Evolutionary conservation across 1,284 basidiomycete genomes (phyloP).

Genomic region (Moesziomyces globuligerus): DNA sequence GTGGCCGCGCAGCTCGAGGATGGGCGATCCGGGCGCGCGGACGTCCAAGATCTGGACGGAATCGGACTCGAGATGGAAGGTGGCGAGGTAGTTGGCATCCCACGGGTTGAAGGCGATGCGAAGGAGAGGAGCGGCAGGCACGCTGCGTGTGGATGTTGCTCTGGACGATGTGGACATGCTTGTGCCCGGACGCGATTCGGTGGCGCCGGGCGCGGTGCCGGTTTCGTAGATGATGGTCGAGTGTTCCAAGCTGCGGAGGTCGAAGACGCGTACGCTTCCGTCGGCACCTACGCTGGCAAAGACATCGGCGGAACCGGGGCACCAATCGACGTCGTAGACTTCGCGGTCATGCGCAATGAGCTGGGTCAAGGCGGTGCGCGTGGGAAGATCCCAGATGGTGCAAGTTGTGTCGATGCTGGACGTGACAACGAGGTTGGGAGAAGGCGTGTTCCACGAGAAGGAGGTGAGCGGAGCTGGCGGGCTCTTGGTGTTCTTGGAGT

Average conservation of each 20-base stretch:
- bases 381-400: conserved; percentile 87
- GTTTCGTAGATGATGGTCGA: conserved; percentile 96
- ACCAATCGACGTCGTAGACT: conserved; percentile 96
- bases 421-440: conserved; percentile 66
- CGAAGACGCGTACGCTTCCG: conserved; percentile 94
- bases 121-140: conserved; percentile 55
- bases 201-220: conserved; percentile 40
- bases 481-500: conserved; percentile 60
- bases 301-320: conserved; percentile 96
- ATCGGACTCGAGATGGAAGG: conserved; percentile 65
- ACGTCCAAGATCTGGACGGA: conserved; percentile 66
- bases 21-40: conserved; percentile 65
- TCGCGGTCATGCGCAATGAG: conserved; percentile 90
- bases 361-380: conserved; percentile 93
- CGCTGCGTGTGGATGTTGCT: conserved; percentile 34
- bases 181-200: conserved; percentile 50
- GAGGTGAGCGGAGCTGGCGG: conserved; percentile 66
- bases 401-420: conserved; percentile 74
- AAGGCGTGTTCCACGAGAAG: conserved; percentile 66
- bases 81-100: conserved; percentile 67
- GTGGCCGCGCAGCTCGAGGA: conserved; percentile 65
- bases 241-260: conserved; percentile 93
- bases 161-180: conserved; percentile 43
- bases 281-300: conserved; percentile 99
- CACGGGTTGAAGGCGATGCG: conserved; percentile 67